These are phyloP conservation scores for Penicillium digitatum DNA, from an alignment of 2,329 filamentous ascomycete species.

Conservation along the genomic window DNA sequence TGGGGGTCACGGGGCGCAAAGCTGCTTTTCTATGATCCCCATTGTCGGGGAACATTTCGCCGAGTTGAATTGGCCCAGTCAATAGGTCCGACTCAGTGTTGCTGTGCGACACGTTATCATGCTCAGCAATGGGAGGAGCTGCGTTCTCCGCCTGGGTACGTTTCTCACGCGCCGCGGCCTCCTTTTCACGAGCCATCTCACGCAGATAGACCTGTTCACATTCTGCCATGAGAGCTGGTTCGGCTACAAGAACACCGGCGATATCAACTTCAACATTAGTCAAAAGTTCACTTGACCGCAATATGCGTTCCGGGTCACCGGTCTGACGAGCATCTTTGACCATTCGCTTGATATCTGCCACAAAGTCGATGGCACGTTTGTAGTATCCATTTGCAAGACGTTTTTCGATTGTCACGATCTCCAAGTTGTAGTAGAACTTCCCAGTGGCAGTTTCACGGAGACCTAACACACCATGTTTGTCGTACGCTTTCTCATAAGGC, in stretches of 20 bases:
- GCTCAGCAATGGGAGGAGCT: conserved; percentile 44
- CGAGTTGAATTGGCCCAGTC: conserved; percentile 56
- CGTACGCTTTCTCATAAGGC: conserved; percentile 74
- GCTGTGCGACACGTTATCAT: conserved; percentile 51
- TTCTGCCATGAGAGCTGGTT: conserved; percentile 62
- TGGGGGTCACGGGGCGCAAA: conserved; percentile 54
- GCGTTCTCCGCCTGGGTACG: conserved; percentile 2
- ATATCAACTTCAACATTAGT: conserved; percentile 95
- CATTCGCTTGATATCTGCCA: conserved; percentile 79
- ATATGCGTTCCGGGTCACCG: conserved; percentile 74
- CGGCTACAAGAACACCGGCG: conserved; percentile 63
- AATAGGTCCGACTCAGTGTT: conserved; percentile 51
- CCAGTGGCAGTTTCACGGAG: conserved; percentile 69
- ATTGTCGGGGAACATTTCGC: conserved; percentile 55
- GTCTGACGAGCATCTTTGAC: conserved; percentile 78
- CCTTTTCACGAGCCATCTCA: conserved; percentile 65
- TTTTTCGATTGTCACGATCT: conserved; percentile 89
- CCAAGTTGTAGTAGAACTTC: conserved; percentile 93
- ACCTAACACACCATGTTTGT: conserved; percentile 73
- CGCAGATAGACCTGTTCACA: conserved; percentile 78
- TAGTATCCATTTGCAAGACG: conserved; percentile 97
- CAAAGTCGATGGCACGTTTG: conserved; percentile 81
- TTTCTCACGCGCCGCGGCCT: conserved; percentile 53
- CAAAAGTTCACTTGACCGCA: conserved; percentile 87
- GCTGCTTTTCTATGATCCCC: conserved; percentile 41